Evolutionary conservation across 2,329 filamentous ascomycete species (phyloP).

Genomic region (Fusarium musae): DNA sequence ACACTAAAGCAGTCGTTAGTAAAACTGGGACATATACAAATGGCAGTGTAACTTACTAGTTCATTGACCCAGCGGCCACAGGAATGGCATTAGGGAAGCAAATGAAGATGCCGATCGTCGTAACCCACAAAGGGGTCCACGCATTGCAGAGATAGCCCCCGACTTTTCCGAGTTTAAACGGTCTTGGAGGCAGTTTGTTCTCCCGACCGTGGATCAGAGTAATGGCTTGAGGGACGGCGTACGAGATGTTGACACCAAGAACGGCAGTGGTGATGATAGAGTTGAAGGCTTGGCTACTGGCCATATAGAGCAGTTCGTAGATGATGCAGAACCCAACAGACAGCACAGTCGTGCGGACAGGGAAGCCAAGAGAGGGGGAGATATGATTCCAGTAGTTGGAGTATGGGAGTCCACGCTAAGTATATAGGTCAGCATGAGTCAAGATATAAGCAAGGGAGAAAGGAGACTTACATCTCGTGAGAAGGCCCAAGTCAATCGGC

Average conservation of each 20-base stretch:
- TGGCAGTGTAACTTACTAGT: neutral
- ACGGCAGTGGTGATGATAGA: neutral
- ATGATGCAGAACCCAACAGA: neutral
- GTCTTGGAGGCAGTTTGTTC: neutral
- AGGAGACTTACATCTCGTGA: neutral
- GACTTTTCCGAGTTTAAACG: neutral
- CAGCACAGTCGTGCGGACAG: neutral
- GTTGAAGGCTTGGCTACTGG: neutral
- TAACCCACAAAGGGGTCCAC: neutral
- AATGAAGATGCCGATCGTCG: neutral
- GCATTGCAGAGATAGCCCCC: neutral
- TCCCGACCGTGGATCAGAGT: neutral
- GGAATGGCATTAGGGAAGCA: neutral
- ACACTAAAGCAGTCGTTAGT: neutral
- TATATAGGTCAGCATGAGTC: neutral
- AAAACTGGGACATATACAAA: accelerated
- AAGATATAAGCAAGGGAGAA: accelerated
- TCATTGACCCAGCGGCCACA: neutral
- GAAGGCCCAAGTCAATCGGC: neutral
- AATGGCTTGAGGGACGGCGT: neutral
- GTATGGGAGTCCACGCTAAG: neutral
- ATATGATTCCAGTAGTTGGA: neutral
- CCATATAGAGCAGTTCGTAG: neutral
- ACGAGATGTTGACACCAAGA: neutral
- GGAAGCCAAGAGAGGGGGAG: neutral